These are phyloP conservation scores for Corylus heterophylla DNA, from an alignment of 306 rosid species.

Conservation along the genomic window DNA sequence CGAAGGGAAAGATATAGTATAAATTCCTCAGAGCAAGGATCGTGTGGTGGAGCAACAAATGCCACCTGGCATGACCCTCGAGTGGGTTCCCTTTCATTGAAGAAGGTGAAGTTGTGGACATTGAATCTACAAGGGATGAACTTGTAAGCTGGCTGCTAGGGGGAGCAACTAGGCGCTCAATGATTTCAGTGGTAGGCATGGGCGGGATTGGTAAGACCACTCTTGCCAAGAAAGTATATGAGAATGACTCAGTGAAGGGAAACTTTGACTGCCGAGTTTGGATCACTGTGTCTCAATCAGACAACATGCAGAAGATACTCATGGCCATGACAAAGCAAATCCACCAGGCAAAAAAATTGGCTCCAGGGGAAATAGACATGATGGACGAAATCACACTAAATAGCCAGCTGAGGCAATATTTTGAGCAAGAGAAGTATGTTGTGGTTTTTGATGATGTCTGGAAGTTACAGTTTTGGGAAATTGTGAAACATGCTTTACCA, in stretches of 20 bases:
- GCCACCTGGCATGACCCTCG: background rate
- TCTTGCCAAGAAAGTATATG: background rate
- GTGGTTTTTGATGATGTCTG: slow-evolving; percentile 1
- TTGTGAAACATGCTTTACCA: slow-evolving; percentile 8
- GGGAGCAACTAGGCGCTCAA: background rate
- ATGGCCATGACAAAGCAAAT: background rate
- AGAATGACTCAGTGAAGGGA: background rate
- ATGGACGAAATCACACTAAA: background rate
- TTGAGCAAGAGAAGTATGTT: background rate
- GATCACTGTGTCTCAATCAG: background rate
- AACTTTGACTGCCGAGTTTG: background rate
- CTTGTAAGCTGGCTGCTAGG: background rate
- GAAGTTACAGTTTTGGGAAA: background rate
- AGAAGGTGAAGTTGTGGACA: background rate
- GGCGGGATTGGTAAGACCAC: background rate
- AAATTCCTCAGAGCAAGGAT: background rate
- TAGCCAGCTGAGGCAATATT: background rate
- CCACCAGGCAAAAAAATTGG: background rate
- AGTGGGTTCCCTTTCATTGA: slow-evolving; percentile 8
- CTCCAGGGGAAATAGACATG: background rate
- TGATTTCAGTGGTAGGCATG: slow-evolving; percentile 5
- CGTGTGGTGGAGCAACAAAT: background rate
- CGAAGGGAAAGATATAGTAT: background rate
- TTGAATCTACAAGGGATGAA: background rate
- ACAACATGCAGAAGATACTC: background rate